Conservation (phyloP, 768 basidiomycete species). For the Tulasnella sp. region DNA sequence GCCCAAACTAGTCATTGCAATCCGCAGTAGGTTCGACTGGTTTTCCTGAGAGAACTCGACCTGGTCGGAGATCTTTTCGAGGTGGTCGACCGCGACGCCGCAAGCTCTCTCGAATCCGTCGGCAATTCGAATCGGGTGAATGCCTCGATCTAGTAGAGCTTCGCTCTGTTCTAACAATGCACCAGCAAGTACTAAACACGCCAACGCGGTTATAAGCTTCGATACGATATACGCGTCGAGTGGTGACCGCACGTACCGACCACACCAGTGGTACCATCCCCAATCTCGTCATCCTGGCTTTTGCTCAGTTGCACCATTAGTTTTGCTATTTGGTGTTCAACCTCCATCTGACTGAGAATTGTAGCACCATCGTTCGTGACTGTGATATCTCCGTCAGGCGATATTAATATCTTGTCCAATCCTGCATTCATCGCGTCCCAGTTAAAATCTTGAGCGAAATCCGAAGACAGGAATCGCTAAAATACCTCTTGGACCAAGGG, state of each 20-base stretch:
- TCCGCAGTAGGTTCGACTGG: slow-evolving; percentile 85
- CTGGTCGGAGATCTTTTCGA: slow-evolving; percentile 86
- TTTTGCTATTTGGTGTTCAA: slow-evolving; percentile 98
- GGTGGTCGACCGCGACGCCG: slow-evolving; percentile 78
- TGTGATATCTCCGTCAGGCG: slow-evolving; percentile 97
- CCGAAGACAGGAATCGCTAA: not conserved
- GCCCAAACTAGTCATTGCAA: slow-evolving; percentile 92
- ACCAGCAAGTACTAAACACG: slow-evolving; percentile 80
- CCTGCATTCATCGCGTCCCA: slow-evolving; percentile 47
- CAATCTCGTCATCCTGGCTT: slow-evolving; percentile 99
- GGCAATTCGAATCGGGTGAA: slow-evolving; percentile 98
- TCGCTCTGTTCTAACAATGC: slow-evolving; percentile 94
- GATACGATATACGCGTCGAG: not conserved
- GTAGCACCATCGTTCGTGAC: slow-evolving; percentile 99
- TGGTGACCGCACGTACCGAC: slow-evolving; percentile 64
- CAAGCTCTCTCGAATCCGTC: slow-evolving; percentile 98
- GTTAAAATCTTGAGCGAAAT: not conserved
- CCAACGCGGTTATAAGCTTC: not conserved
- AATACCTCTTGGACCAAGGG: slow-evolving; percentile 86
- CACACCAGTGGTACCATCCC: slow-evolving; percentile 98
- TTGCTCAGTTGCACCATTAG: slow-evolving; percentile 93
- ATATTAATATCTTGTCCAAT: slow-evolving; percentile 91
- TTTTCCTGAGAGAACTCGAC: slow-evolving; percentile 80
- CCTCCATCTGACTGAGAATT: slow-evolving; percentile 97
- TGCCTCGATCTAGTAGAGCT: slow-evolving; percentile 94